Conservation (phyloP, 148 eudicot genomes). For the Talinum fruticosum region DNA sequence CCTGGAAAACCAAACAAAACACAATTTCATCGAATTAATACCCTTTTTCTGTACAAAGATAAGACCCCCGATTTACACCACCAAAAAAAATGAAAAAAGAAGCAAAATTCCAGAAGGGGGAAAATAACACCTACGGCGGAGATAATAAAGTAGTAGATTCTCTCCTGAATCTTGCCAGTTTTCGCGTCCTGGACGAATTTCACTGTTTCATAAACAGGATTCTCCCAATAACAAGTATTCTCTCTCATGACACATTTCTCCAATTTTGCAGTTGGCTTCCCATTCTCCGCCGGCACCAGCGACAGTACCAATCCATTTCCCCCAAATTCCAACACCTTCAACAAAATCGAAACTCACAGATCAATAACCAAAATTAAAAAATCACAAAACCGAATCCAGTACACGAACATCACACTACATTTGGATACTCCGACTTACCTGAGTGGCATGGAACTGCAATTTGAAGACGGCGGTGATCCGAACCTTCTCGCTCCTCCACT, state of each 20-base stretch:
- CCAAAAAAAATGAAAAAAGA: conserved; percentile 16
- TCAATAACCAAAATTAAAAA: not conserved
- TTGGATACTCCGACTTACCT: conserved; percentile 31
- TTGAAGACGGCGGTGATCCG: conserved; percentile 60
- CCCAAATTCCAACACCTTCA: conserved; percentile 45
- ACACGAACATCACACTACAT: not conserved
- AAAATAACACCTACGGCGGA: conserved; percentile 54
- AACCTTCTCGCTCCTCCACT: conserved; percentile 41
- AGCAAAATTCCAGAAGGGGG: not conserved
- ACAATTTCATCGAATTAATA: not conserved
- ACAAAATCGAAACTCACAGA: not conserved
- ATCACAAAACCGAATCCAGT: not conserved
- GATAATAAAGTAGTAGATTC: conserved; percentile 70
- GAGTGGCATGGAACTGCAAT: conserved; percentile 74
- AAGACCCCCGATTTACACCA: not conserved
- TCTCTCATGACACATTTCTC: conserved; percentile 59
- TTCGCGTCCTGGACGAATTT: conserved; percentile 69
- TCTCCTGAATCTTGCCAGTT: conserved; percentile 75
- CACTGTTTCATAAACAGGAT: conserved; percentile 70
- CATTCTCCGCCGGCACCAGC: conserved; percentile 62
- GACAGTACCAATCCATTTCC: conserved; percentile 60
- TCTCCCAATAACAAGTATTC: conserved; percentile 80
- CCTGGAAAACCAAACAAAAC: conserved; percentile 34
- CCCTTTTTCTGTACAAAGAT: too few species aligned
- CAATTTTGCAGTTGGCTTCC: conserved; percentile 61